Percentiles rank a stretch among this genome's conserved stretches.
Conservation (phyloP, 768 basidiomycete genomes). For the Pisolithus marmoratus region DNA sequence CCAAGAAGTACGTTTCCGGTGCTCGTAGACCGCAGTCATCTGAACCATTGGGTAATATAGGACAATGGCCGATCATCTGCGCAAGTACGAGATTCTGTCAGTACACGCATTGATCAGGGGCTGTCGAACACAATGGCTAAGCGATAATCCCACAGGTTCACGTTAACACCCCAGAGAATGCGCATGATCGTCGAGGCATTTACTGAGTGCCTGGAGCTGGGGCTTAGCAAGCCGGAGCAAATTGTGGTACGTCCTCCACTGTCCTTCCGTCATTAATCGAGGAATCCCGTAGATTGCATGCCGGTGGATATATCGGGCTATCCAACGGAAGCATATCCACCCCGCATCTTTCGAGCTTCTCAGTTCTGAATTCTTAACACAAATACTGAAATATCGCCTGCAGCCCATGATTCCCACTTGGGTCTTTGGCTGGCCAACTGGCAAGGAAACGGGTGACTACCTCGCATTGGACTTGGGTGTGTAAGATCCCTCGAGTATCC, state of each 20-base stretch:
- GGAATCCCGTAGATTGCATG: not conserved
- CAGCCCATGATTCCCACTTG: constrained; percentile 96
- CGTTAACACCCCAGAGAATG: constrained; percentile 86
- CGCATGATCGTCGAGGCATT: constrained; percentile 96
- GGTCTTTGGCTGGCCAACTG: constrained; percentile 94
- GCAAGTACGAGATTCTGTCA: constrained; percentile 83
- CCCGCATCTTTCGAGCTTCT: not conserved
- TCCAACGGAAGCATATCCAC: not conserved
- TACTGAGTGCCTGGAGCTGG: constrained; percentile 84
- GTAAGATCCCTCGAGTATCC: constrained; percentile 18
- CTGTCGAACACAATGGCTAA: constrained; percentile 4
- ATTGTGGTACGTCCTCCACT: constrained; percentile 66
- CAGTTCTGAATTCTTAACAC: not conserved
- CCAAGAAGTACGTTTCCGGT: constrained; percentile 64
- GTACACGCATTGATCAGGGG: constrained; percentile 29
- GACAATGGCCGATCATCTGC: constrained; percentile 91
- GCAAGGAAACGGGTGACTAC: constrained; percentile 83
- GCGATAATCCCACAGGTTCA: constrained; percentile 48
- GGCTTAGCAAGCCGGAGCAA: constrained; percentile 76
- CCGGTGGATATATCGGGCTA: not conserved
- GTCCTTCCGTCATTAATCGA: not conserved
- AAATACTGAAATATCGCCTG: constrained; percentile 8
- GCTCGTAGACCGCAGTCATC: not conserved
- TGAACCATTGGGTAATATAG: constrained; percentile 31
- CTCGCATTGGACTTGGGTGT: constrained; percentile 85